Conservation (phyloP, 176 grass and related monocot species). For the Musa schizocarpa region DNA sequence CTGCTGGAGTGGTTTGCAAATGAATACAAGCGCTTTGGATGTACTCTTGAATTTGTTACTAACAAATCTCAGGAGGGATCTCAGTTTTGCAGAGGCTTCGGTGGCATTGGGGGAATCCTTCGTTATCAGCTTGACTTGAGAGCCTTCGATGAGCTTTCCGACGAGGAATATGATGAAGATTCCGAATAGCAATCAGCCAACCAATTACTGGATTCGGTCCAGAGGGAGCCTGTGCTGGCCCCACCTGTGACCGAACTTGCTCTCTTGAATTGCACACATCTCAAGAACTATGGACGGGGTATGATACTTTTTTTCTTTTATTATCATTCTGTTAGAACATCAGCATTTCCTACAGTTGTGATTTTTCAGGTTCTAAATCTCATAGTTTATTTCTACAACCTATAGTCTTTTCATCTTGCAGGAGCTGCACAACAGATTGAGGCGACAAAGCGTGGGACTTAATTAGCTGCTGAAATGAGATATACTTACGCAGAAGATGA, state of each 20-base stretch:
- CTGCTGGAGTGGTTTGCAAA: constrained; percentile 58
- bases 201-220: constrained; percentile 21
- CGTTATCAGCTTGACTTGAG: constrained; percentile 39
- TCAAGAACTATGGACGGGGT: background rate
- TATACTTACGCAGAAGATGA: too few relatives aligned
- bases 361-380: too few relatives aligned
- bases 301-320: background rate
- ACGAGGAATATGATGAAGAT: constrained; percentile 33
- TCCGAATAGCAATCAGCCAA: constrained; percentile 50
- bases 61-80: constrained; percentile 64
- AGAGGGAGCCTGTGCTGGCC: constrained; percentile 40
- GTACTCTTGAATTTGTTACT: constrained; percentile 44
- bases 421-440: background rate
- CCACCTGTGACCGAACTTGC: background rate
- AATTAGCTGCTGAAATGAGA: too few relatives aligned
- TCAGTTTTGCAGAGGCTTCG: constrained; percentile 51
- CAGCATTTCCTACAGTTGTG: too few relatives aligned
- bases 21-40: constrained; percentile 46
- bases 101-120: constrained; percentile 49
- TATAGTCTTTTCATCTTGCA: background rate
- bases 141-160: constrained; percentile 27
- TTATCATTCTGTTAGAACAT: too few relatives aligned
- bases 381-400: too few relatives aligned
- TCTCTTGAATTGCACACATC: constrained; percentile 28
- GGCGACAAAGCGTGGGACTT: too few relatives aligned